Evolutionary conservation across 495 filamentous ascomycete genomes (phyloP).

Genomic region (Hypoxylon fuscum): DNA sequence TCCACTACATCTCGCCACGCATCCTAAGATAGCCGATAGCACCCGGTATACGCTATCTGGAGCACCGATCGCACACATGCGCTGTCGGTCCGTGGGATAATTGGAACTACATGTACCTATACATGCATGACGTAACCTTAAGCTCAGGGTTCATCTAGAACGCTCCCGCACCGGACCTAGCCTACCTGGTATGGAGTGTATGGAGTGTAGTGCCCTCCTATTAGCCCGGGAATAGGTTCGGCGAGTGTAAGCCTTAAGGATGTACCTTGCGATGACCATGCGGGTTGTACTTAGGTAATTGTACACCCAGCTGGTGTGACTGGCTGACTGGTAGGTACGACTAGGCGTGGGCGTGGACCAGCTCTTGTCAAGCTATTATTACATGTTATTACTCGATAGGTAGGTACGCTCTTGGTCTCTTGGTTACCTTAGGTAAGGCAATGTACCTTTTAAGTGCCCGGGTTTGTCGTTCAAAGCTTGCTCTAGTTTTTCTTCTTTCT

Average conservation of each 20-base stretch:
- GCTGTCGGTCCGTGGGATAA: constrained; percentile 14
- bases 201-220: constrained; percentile 3
- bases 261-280: constrained; percentile 3
- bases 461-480: background rate
- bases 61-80: constrained; percentile 11
- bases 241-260: constrained; percentile 17
- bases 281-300: background rate
- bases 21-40: background rate
- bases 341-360: background rate
- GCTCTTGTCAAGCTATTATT: background rate
- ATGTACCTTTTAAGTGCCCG: constrained; percentile 22
- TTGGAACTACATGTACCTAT: background rate
- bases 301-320: no score
- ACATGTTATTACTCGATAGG: no score
- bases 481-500: constrained; percentile 15
- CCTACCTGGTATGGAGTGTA: constrained; percentile 1
- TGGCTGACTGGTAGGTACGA: constrained; percentile 9
- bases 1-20: background rate
- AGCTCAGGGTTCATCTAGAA: constrained; percentile 19
- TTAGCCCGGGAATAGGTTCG: constrained; percentile 11
- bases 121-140: constrained; percentile 32
- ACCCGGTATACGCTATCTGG: constrained; percentile 29
- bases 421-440: no score
- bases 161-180: constrained; percentile 13
- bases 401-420: no score